Percentiles rank a stretch among this genome's conserved stretches.
Conservation (phyloP, 129 eudicot species). For the Flaveria ramosissima region DNA sequence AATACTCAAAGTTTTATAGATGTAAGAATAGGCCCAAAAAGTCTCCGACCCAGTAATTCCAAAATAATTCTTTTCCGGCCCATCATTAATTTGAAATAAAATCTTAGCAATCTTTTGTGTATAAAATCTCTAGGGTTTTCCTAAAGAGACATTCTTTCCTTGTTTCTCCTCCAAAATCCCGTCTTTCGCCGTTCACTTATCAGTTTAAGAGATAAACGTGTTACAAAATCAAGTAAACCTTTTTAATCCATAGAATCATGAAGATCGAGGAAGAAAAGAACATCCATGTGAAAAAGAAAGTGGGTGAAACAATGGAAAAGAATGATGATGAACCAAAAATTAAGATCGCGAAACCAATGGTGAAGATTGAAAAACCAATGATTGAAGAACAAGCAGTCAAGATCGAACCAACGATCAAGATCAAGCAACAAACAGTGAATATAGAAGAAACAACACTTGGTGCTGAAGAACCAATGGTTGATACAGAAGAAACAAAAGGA, state of each 20-base stretch:
- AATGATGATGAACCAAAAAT: neutral
- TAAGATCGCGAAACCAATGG: neutral
- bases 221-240: conserved; percentile 15
- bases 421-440: too few relatives aligned
- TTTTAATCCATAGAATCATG: neutral
- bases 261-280: conserved; percentile 4
- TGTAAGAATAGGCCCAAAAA: conserved; percentile 26
- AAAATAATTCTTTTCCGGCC: too few relatives aligned
- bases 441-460: too few relatives aligned
- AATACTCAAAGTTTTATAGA: neutral
- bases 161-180: neutral
- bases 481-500: too few relatives aligned
- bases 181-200: too few relatives aligned
- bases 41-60: neutral
- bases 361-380: too few relatives aligned
- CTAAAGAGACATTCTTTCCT: conserved; percentile 4
- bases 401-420: too few relatives aligned
- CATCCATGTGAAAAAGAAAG: neutral
- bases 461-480: too few relatives aligned
- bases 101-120: neutral
- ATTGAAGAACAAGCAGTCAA: too few relatives aligned
- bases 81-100: too few relatives aligned
- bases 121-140: conserved; percentile 25
- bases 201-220: conserved; percentile 5
- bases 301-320: too few relatives aligned